These are phyloP conservation scores for Bolboschoenoplectus hybrid DNA, from an alignment of 202 grass and related monocot species.

Conservation along the genomic window DNA sequence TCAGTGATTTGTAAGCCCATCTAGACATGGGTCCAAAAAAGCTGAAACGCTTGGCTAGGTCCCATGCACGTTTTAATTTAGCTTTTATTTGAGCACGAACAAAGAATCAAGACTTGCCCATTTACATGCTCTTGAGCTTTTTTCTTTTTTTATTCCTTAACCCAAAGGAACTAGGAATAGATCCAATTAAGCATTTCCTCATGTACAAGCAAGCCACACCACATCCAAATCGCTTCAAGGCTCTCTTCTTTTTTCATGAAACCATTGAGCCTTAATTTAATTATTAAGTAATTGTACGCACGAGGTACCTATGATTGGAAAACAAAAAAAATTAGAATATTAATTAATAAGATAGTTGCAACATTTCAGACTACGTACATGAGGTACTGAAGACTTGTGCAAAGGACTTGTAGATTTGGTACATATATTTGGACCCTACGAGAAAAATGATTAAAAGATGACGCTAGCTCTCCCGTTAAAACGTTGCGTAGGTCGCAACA, in stretches of 20 bases:
- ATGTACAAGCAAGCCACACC: not conserved
- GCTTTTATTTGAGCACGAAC: not conserved
- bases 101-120: not conserved
- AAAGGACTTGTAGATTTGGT: not conserved
- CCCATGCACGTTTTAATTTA: not conserved
- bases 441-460: not conserved
- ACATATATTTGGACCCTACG: not conserved
- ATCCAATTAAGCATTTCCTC: conserved; percentile 21
- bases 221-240: not conserved
- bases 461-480: too few species aligned
- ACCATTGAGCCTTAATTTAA: not conserved
- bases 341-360: too few species aligned
- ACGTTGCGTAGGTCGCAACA: not conserved
- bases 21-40: not conserved
- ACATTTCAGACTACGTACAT: not conserved
- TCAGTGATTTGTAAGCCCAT: not conserved
- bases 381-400: not conserved
- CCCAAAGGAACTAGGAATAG: not conserved
- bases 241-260: not conserved
- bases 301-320: not conserved
- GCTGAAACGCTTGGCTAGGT: not conserved
- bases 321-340: not conserved
- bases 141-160: conserved; percentile 7
- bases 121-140: not conserved
- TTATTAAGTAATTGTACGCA: not conserved